Base-by-base conservation (phyloP, 371 early-diverging fungal species). In the Dichotomocladium elegans region DNA sequence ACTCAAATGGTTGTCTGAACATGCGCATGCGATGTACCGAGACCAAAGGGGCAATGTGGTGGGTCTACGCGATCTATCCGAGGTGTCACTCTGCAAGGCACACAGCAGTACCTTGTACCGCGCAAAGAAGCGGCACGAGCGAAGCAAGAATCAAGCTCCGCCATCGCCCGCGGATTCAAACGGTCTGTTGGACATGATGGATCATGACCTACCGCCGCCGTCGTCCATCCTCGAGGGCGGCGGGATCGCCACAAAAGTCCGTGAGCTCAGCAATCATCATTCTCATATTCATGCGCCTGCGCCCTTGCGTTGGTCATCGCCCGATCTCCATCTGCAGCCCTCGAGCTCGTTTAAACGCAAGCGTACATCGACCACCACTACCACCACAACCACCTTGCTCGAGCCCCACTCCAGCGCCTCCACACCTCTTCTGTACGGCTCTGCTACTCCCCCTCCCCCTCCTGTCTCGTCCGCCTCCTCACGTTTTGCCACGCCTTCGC, bases 31-130 rank as follows among this genome's bases (percentile, higher is more conserved):
- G 1, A 66, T 72, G 22, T 78, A 78, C 37, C 61, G 59, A 50
- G 74, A 74, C 35, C 58, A 72, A 15, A 35, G 52, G 7, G 55
- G 58, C 22, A 33, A 45, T 1, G 68, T 74, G 7, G 53, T 68
- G 21, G 72, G 70, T 1, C 47, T 78, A 17, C 33, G 47, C 11
- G 65, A 70, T 15, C 51, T 72, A 29, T 47, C 61, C 27, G 77
- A 76, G 42, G 77, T 76, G 49, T 70, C 71, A 52, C 74, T 78
- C 42, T 78, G 78, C 50, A 78, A 78, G 57, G 78, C 78, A 60
- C 78, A 78, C 41, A 72, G 72, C 21, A 68, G 68, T 47, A 69
- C 78, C 9, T 52, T 78, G 14, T 78, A 78, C 43, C 64, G 78
- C 25, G 78, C 78, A 41, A 78, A 72, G 52, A 78, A 78, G 55